Evolutionary conservation across 1,284 basidiomycete genomes (phyloP), one percentile per base, ranked within the genome.

Genomic region (Pseudozyma tsukubaensis): DNA sequence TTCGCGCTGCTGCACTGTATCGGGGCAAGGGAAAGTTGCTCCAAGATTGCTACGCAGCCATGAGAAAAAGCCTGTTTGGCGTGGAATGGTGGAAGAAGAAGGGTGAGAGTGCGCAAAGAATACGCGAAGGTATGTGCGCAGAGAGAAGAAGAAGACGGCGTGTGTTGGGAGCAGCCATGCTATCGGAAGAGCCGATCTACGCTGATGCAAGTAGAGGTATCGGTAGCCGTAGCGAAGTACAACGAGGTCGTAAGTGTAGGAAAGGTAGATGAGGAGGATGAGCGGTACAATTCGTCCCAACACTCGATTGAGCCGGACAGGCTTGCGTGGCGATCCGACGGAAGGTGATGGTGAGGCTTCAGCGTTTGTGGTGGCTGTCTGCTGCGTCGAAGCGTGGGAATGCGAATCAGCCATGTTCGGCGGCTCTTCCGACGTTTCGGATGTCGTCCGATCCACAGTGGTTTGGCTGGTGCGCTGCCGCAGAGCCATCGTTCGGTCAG

Each of bases 231-330:
- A 67, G 11, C 63, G 63, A n/a, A 57, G 2, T 6, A 74, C 63
- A 4, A 67, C 63, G 3, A 69, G 56, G 18, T 70, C 59, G 40
- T 74, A 74, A 11, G 72, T 16, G 29, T 54, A 70, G 1, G 34
- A n/a, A 18, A 65, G 19, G 51, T 71, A 75, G 50, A 71, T 53
- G 36, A 75, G 64, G 4, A 75, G 45, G 44, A 75, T 71, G 56
- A 75, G 13, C 8, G 72, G 72, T 0, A 75, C 72, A 52, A 71
- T 64, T 13, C 72, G 49, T 8, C 72, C 72, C 0, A 75, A 60
- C 29, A 74, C 48, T 14, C 56, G 48, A 34, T 74, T 74, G 34
- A 74, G 42, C 21, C 72, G 62, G 48, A 74, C 59, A n/a, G 56
- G n/a, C 39, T 53, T 45, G 32, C 62, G 53, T 42, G 29, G 36